These are phyloP conservation scores for Scenedesmus sp. DNA, from an alignment of 163 green algal genomes.

Conservation along the genomic window DNA sequence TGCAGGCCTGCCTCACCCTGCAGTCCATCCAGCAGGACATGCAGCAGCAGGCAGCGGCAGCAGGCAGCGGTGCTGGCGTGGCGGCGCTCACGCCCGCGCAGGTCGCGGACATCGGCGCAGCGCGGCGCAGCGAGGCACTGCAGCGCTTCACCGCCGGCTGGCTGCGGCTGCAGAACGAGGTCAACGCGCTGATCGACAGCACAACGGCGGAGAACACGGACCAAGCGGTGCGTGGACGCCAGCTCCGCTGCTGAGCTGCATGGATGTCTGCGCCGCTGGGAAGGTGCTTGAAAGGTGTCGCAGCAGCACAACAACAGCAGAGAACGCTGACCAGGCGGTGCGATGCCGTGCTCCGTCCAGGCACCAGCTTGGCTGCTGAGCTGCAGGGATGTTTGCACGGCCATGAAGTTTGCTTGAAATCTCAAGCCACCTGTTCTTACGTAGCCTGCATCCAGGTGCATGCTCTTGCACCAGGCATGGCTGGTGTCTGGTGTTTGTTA, in stretches of 20 bases:
- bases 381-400: too few relatives aligned
- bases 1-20: constrained; percentile 30
- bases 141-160: constrained; percentile 76
- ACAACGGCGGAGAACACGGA: constrained; percentile 74
- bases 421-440: too few relatives aligned
- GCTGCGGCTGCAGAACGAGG: constrained; percentile 90
- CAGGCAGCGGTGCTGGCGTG: constrained; percentile 14
- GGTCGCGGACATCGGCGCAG: constrained; percentile 39
- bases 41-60: constrained; percentile 4
- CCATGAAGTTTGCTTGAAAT: too few relatives aligned
- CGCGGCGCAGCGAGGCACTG: constrained; percentile 44
- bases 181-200: constrained; percentile 92
- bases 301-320: too few relatives aligned
- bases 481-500: too few relatives aligned
- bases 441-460: too few relatives aligned
- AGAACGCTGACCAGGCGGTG: too few relatives aligned
- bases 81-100: constrained; percentile 24
- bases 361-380: too few relatives aligned
- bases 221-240: constrained; percentile 30
- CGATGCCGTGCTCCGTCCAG: too few relatives aligned
- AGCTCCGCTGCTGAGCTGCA: not conserved
- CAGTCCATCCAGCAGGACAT: constrained; percentile 54
- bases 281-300: too few relatives aligned
- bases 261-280: too few relatives aligned
- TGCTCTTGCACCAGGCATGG: too few relatives aligned